These are phyloP conservation scores for Zarea fungicola DNA, from an alignment of 2,329 filamentous ascomycete genomes.

Conservation along the genomic window DNA sequence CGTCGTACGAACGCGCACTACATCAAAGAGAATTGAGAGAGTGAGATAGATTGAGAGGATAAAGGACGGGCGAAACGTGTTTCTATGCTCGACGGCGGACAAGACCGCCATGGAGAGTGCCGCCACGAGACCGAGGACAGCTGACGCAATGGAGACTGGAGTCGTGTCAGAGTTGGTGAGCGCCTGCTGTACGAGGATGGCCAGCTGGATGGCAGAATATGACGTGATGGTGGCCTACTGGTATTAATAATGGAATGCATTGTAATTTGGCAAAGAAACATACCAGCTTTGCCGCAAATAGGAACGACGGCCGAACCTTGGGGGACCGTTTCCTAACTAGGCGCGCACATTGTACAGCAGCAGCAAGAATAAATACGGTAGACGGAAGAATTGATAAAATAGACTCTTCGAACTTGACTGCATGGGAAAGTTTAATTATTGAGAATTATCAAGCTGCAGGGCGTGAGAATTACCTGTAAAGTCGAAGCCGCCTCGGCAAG, in stretches of 20 bases:
- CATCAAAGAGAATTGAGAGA: conserved; percentile 2
- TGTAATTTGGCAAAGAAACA: neutral
- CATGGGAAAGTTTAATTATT: neutral
- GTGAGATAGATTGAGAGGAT: neutral
- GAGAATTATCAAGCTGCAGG: no score
- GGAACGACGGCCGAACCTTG: neutral
- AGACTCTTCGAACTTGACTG: conserved; percentile 13
- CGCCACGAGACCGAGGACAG: neutral
- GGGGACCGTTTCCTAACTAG: neutral
- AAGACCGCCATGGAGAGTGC: neutral
- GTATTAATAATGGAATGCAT: no score
- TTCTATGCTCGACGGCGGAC: conserved; percentile 2
- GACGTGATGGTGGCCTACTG: neutral
- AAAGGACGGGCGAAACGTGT: conserved; percentile 3
- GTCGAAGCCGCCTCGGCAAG: no score
- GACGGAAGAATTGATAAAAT: conserved; percentile 13
- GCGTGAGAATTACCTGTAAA: no score
- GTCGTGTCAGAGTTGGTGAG: neutral
- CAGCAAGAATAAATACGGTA: neutral
- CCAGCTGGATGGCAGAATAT: neutral
- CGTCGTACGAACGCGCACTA: neutral
- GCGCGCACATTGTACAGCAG: neutral
- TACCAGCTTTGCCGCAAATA: neutral
- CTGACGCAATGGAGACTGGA: neutral
- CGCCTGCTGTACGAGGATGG: neutral